phyloP scores from a whole-genome alignment of 768 basidiomycete species.

The Russula compacta region DNA sequence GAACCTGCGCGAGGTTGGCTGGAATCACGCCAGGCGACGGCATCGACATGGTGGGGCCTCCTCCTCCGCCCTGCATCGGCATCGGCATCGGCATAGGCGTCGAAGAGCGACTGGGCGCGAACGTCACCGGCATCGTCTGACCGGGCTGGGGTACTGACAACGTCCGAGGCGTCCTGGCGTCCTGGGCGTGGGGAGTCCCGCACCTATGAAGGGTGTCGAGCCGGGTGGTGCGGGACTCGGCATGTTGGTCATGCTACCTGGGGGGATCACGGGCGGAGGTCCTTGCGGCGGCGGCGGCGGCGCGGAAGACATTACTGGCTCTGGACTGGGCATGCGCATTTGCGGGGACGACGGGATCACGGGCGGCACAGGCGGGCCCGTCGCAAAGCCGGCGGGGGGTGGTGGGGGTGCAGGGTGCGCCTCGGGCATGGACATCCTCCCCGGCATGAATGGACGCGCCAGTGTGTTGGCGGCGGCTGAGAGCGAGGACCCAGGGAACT shows the following conservation, averaged over 20 bases:
- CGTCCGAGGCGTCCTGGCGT: background rate
- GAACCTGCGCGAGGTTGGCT: background rate
- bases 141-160: background rate
- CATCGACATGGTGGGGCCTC: background rate
- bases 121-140: background rate
- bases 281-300: background rate
- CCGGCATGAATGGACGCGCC: background rate
- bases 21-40: background rate
- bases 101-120: background rate
- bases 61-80: background rate
- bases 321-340: conserved; percentile 15
- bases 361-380: background rate
- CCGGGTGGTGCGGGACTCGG: conserved; percentile 1
- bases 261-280: conserved; percentile 3
- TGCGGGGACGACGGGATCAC: background rate
- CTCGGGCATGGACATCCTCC: conserved; percentile 5
- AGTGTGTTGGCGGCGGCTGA: background rate
- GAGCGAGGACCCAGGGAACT: background rate
- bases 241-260: conserved; percentile 6
- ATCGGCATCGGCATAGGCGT: conserved; percentile 2
- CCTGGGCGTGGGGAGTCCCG: background rate
- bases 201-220: conserved; percentile 9
- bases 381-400: background rate
- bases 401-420: background rate
- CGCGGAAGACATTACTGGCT: background rate